phyloP scores from a whole-genome alignment of 768 basidiomycete species.

The Mycena filopes region DNA sequence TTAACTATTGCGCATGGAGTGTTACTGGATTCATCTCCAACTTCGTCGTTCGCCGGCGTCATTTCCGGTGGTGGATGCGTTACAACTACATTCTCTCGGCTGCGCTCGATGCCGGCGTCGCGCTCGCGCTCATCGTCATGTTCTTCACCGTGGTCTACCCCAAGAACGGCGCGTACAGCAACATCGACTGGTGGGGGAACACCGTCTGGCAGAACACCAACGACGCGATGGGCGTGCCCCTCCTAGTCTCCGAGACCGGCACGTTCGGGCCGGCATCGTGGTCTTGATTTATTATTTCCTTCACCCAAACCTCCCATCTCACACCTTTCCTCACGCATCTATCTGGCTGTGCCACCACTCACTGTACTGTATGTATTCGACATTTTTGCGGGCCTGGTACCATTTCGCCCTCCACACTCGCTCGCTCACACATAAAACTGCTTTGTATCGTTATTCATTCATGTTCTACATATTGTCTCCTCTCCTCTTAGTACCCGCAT shows the following conservation, averaged over 20 bases:
- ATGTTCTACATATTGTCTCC: constrained; percentile 5
- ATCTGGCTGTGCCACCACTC: constrained; percentile 27
- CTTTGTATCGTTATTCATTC: constrained; percentile 22
- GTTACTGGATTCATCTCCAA: constrained; percentile 89
- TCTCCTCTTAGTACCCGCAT: constrained; percentile 22
- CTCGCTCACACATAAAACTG: neutral
- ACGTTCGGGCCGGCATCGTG: constrained; percentile 73
- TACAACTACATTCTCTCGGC: constrained; percentile 92
- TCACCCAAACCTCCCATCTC: neutral
- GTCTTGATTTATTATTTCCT: constrained; percentile 47
- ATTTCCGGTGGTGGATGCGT: constrained; percentile 79
- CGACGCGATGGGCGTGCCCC: constrained; percentile 69
- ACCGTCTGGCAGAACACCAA: constrained; percentile 76
- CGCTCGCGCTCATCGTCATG: constrained; percentile 64
- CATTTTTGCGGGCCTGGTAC: constrained; percentile 15
- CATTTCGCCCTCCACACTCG: constrained; percentile 15
- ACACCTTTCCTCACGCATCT: neutral
- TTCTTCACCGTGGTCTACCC: constrained; percentile 72
- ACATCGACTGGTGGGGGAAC: constrained; percentile 85
- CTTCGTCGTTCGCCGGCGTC: constrained; percentile 70
- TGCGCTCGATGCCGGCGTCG: constrained; percentile 72
- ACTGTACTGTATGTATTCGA: too few species aligned
- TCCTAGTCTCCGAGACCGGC: constrained; percentile 57
- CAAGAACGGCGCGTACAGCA: constrained; percentile 57
- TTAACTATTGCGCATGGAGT: constrained; percentile 89